Evolutionary conservation across 2,329 filamentous ascomycete species (phyloP), one percentile per base, ranked within the genome.

Genomic region (Rutstroemia sp.): DNA sequence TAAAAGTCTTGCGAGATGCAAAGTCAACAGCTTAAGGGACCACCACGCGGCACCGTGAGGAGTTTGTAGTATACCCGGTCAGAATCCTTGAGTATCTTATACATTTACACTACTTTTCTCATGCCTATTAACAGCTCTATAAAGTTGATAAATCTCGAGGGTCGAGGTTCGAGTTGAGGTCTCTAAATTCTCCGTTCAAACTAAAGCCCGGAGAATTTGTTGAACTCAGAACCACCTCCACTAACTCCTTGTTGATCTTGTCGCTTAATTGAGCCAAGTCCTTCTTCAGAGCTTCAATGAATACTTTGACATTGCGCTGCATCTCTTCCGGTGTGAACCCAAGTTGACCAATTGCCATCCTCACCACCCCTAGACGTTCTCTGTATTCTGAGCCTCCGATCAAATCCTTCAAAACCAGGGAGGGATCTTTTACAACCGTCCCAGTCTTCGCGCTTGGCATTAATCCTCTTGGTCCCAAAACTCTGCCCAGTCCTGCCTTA

Each of bases 361-460:
- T 80, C 55, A 99, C 82, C 30, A 94, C 89, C 16, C 91, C 94
- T 63, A 85, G 73, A 63, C 87, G 81, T 76, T 99, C 94, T 69
- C 90, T 84, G 75, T 96, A 99, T 64, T 92, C 84, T 53, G 86
- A 88, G 54, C 86, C 89, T 60, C 92, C 91, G 14, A 90, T 83
- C 73, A 96, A 84, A 63, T 92, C 89, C 66, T 81, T 82, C 67
- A 99, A 88, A 36, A 84, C 80, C 23, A 23, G n/a, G 77, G 72
- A 54, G 80, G 96, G 81, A 69, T 95, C 87, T 68, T 81, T 86
- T 23, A 95, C 90, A 56, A 99, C 88, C 0, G 94, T 97, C 62
- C 90, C 91, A 60, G 83, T 83, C 78, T 96, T 96, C 58, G 81
- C 75, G 70, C 83, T 95, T 5, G 94, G 94, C 94, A 99, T 97